Base-by-base conservation (phyloP, 139 green algal species). In the Chlorella sp. region DNA sequence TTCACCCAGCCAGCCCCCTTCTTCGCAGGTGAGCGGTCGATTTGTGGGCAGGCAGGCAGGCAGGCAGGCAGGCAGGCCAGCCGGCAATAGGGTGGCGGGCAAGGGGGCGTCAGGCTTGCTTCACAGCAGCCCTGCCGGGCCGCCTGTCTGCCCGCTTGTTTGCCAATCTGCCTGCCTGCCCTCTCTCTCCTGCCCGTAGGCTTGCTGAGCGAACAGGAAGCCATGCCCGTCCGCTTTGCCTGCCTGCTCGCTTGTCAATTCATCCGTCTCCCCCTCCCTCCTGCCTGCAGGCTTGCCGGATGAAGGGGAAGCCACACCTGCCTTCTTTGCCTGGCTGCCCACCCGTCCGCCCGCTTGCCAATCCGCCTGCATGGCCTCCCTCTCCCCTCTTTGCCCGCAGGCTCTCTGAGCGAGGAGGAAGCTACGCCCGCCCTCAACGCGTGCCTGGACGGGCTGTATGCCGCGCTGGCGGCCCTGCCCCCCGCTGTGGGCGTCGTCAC, bases 1-100 rank as follows among this genome's bases (percentile, higher is more conserved):
- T 98, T 97, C 88, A 96, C 94, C 32, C 92, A 95, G 66, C 96
- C 96, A 5, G 85, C 90, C 30, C 95, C 95, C 12, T 97, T 96
- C 73, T 97, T 96, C 85, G 78, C 87, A 28, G 88, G 88, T 90
- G 85, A 37, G 66, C 28, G 69, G 28, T 19, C 30, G 75, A 12
- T 22, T 15, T 12, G 75, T 42, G 75, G n/a, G 75, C 21, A 28
- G 71, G 71, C 24, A 30, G 7, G 66, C 66, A n/a, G 66, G 7
- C 24, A 30, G 66, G 66, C 9, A 73, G 66, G 66, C 26, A 30
- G 66, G 26, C 24, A 30, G n/a, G n/a, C n/a, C n/a, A n/a, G n/a
- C n/a, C n/a, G n/a, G n/a, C n/a, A n/a, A n/a, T n/a, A 30, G 7
- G 66, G 9, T 28, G 66, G 7, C 24, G 11, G 66, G 66, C 9